A percentile compares a stretch with the other conserved stretches of the same genome.
Conservation (phyloP, 495 filamentous ascomycete species). For the Cryomyces minteri region DNA sequence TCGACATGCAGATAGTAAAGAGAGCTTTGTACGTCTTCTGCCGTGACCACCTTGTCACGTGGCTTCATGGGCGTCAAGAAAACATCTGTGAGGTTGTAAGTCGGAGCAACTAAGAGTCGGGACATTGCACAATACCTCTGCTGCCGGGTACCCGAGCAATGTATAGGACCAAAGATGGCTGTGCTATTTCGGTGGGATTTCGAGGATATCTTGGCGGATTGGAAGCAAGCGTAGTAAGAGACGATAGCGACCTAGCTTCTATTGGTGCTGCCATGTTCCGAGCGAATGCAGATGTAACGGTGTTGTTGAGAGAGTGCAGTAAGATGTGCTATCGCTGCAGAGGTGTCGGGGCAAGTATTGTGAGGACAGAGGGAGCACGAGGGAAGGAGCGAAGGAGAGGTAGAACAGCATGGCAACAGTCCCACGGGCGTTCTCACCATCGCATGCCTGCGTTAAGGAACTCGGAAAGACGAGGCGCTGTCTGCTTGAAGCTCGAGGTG, state of each 20-base stretch:
- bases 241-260: constrained; percentile 68
- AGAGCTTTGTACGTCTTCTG: constrained; percentile 67
- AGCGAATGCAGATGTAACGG: too few relatives aligned
- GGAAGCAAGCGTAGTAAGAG: constrained; percentile 60
- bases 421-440: too few relatives aligned
- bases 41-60: constrained; percentile 67
- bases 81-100: constrained; percentile 40
- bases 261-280: constrained; percentile 28
- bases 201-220: constrained; percentile 73
- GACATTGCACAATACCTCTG: constrained; percentile 35
- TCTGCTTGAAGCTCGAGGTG: too few relatives aligned
- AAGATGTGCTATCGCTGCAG: too few relatives aligned
- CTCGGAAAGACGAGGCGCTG: too few relatives aligned
- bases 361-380: too few relatives aligned
- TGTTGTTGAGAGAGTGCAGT: too few relatives aligned
- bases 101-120: neutral
- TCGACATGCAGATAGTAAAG: constrained; percentile 85
- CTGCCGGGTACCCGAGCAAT: constrained; percentile 86
- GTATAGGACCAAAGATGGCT: constrained; percentile 61
- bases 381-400: too few relatives aligned
- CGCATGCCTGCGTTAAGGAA: too few relatives aligned
- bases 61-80: constrained; percentile 89
- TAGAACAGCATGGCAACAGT: too few relatives aligned
- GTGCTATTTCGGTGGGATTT: constrained; percentile 44
- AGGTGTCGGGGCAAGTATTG: too few relatives aligned